Base-by-base conservation (phyloP, 305 asterid species). In the Fraxinus platypoda region DNA sequence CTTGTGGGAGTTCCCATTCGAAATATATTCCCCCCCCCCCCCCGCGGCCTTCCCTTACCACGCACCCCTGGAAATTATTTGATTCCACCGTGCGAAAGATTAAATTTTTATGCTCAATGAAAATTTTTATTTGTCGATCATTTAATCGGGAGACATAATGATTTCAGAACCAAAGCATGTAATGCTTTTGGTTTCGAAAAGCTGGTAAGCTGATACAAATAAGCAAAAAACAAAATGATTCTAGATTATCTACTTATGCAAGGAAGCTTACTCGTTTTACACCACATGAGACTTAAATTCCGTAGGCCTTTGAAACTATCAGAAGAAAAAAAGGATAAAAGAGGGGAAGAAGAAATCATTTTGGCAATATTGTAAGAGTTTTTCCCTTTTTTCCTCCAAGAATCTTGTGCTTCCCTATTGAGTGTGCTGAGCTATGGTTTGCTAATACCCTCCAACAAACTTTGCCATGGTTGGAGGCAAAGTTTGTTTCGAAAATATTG, bases 241-340 rank as follows among this genome's bases (percentile, higher is more conserved):
- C 46, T 74, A 84, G 8, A 76, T 54, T 19, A 76, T 72, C 86
- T 82, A 77, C 76, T 85, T 79, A 78, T 72, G 11, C 49, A 73
- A 34, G 34, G 75, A 21, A 87, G 64, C 3, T 81, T 79, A 23
- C 81, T 83, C 49, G 28, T 84, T 54, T 80, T 82, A 83, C 85
- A 75, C 76, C 54, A 62, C 8, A 12, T 62, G 41, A 21, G 74
- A 64, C 57, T 46, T 19, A 46, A 46, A 46, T 73, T 72, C 52
- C 19, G 5, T 66, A 7, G 23, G 21, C 43, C 43, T 57, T 21
- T 25, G 82, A 74, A 71, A 72, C 46, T 73, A 25, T 25, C 26
- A 1, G 26, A 25, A 25, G 26, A 25, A 25, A 25, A 25, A 25
- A 1, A 1, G 26, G 26, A 25, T 25, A 25, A 25, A 25, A 25